phyloP scores from a whole-genome alignment of 225 moss, liverwort and hornwort species.

The Ulota crispa region DNA sequence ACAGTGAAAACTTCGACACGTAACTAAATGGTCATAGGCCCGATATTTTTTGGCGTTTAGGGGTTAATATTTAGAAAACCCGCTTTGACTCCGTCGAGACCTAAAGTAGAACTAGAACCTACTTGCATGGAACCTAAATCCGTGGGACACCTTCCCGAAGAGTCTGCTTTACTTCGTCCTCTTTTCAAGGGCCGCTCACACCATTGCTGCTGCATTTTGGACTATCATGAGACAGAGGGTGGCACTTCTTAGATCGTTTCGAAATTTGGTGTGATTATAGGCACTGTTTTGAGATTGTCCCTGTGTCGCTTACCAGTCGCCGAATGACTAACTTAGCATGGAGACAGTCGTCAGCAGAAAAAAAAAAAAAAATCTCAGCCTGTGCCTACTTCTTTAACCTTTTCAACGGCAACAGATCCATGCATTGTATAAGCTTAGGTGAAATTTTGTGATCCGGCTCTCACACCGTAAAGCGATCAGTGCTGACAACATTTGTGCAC shows the following conservation, averaged over 20 bases:
- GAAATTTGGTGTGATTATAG: background rate
- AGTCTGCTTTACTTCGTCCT: background rate
- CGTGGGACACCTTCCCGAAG: background rate
- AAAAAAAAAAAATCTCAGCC: background rate
- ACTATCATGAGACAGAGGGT: background rate
- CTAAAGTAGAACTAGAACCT: no score
- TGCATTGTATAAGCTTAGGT: background rate
- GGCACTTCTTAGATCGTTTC: background rate
- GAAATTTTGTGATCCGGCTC: background rate
- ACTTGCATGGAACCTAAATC: background rate
- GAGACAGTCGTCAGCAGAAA: background rate
- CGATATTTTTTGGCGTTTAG: no score
- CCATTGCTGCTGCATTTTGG: background rate
- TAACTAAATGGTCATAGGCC: no score
- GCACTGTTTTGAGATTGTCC: background rate
- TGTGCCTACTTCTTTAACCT: background rate
- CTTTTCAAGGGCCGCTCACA: background rate
- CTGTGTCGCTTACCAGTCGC: background rate
- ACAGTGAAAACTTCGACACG: no score
- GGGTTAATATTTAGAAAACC: no score
- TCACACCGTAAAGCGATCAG: background rate
- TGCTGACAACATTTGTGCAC: background rate
- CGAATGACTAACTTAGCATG: background rate
- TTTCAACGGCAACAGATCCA: background rate
- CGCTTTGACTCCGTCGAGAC: no score